phyloP scores from a whole-genome alignment of 2,329 filamentous ascomycete genomes.

The Arachnomyces sp. region DNA sequence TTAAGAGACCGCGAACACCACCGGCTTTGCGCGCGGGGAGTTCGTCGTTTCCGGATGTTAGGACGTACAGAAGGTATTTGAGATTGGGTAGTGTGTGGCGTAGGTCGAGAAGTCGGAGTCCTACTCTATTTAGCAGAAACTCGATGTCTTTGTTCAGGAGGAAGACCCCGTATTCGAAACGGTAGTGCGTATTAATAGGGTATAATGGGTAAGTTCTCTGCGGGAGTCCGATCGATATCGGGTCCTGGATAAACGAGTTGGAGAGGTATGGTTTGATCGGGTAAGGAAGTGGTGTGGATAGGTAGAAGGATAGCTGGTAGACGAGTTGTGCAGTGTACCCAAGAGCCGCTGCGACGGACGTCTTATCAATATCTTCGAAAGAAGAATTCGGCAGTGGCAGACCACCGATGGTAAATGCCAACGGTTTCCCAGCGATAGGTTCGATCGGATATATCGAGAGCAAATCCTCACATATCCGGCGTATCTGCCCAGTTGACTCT shows the following conservation, averaged over 20 bases:
- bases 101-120: slow-evolving; percentile 76
- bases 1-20: slow-evolving; percentile 41
- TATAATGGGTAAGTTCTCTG: slow-evolving; percentile 75
- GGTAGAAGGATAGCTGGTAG: slow-evolving; percentile 70
- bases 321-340: slow-evolving; percentile 71
- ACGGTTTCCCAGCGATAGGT: slow-evolving; percentile 53
- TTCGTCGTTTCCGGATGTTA: slow-evolving; percentile 66
- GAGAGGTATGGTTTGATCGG: slow-evolving; percentile 65
- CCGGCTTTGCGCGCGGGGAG: slow-evolving; percentile 49
- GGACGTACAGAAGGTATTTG: slow-evolving; percentile 84
- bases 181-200: slow-evolving; percentile 65
- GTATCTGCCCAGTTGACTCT: slow-evolving; percentile 72
- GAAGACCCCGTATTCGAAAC: slow-evolving; percentile 94
- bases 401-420: slow-evolving; percentile 76
- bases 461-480: slow-evolving; percentile 80
- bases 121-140: slow-evolving; percentile 54
- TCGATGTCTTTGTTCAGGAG: slow-evolving; percentile 96
- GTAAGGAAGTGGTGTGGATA: slow-evolving; percentile 71
- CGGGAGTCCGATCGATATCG: slow-evolving; percentile 49
- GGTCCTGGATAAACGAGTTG: slow-evolving; percentile 65
- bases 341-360: slow-evolving; percentile 74
- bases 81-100: slow-evolving; percentile 87
- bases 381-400: slow-evolving; percentile 71
- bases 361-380: slow-evolving; percentile 59
- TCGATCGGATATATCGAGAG: slow-evolving; percentile 71